Conservation (phyloP, 2,329 filamentous ascomycete species). For the Fusarium sterilihyphosum region DNA sequence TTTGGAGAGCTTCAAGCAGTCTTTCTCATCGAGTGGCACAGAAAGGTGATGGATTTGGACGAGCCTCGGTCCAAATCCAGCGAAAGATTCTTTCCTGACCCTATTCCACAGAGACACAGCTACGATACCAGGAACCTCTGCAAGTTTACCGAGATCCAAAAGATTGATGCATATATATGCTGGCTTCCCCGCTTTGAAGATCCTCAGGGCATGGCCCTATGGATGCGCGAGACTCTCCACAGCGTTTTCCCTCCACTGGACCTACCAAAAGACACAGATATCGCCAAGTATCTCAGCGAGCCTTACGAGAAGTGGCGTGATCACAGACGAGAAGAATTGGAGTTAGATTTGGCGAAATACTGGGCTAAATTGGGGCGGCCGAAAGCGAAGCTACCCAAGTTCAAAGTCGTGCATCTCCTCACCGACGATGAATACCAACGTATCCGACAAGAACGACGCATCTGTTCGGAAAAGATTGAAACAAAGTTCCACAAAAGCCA, state of each 20-base stretch:
- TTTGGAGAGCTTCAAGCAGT: background rate
- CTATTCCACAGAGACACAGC: background rate
- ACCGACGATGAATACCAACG: background rate
- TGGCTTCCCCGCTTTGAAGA: too few species aligned
- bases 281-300: background rate
- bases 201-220: too few species aligned
- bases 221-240: background rate
- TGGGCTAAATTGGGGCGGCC: background rate
- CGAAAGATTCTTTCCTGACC: background rate
- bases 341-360: too few species aligned
- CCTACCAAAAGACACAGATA: background rate
- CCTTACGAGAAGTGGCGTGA: background rate
- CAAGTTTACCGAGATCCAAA: background rate
- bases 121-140: background rate
- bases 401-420: background rate
- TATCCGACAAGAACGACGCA: background rate
- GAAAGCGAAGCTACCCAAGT: background rate
- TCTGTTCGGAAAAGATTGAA: background rate
- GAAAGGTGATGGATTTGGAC: background rate
- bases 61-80: background rate
- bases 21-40: background rate
- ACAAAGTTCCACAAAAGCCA: too few species aligned
- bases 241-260: accelerated
- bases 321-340: too few species aligned
- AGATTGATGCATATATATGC: background rate